Base-by-base conservation (phyloP, 352 stramenopile genomes). In the Phytophthora rubi region DNA sequence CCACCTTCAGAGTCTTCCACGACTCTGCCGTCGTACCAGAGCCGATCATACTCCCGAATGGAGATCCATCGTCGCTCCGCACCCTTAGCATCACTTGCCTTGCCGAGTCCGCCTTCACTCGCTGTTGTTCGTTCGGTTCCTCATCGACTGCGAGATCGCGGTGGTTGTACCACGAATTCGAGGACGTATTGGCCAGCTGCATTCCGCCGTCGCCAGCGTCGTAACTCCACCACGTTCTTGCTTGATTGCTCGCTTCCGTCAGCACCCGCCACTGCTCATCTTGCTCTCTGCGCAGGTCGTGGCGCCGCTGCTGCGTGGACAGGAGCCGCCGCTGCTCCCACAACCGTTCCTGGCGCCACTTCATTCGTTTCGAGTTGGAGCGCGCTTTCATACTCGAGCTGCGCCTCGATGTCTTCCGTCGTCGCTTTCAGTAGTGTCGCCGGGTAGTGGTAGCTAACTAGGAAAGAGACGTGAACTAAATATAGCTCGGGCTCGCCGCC, bases 331-430 rank as follows among this genome's bases (percentile, higher is more conserved):
- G 51, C 5, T 68, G 52, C 4, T 48, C 42, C 4, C 2, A 18
- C 9, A 68, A 6, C 3, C 7, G 4, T 18, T 57, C n/a, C 3
- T 56, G 53, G 6, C 53, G 28, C 10, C 61, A 30, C 16, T 13
- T 35, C 42, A 62, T 57, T 3, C 0, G 4, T 1, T 7, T 28
- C 6, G n/a, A 7, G 33, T 18, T 42, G 15, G 28, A n/a, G 3
- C 21, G 35, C 35, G 10, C 7, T 16, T 53, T 69, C 62, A 63
- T 63, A 2, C 10, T 59, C 53, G 0, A 69, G 33, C 2, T 68
- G 49, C 4, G 53, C 42, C 2, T 23, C 16, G 1, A 62, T 39
- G 32, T 68, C 30, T 13, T 68, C 61, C 0, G 18, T 18, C 13
- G 35, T 6, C 3, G 2, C 32, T 48, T 44, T 5, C 8, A 60